These are phyloP conservation scores for Psilocybe tampanensis DNA, from an alignment of 768 basidiomycete species.

Conservation along the genomic window DNA sequence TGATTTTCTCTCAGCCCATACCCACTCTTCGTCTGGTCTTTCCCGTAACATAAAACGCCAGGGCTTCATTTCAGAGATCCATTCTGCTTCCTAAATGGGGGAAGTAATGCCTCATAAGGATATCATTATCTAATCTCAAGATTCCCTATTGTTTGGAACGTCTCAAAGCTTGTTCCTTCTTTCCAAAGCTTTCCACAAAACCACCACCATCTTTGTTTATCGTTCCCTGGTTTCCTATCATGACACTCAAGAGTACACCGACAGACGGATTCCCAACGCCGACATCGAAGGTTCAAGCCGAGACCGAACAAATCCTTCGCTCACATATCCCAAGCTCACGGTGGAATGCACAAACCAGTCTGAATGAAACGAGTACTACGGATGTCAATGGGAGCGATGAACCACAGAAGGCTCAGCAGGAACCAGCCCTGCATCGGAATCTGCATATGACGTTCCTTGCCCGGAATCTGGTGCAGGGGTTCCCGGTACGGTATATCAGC, in stretches of 20 bases:
- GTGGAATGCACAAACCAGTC: not conserved
- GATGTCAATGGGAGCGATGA: not conserved
- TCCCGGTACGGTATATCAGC: conserved; percentile 76
- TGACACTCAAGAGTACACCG: conserved; percentile 30
- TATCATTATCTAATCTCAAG: no score
- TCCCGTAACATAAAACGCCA: no score
- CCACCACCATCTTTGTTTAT: no score
- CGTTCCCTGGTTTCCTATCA: no score
- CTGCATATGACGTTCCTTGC: conserved; percentile 78
- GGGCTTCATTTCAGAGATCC: not conserved
- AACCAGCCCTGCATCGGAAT: conserved; percentile 54
- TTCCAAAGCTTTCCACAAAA: no score
- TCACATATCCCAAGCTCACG: conserved; percentile 46
- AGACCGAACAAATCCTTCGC: conserved; percentile 68
- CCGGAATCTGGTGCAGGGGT: conserved; percentile 73
- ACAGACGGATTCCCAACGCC: conserved; percentile 63
- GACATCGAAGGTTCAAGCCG: conserved; percentile 63
- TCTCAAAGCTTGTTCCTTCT: no score
- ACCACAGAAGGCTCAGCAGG: not conserved
- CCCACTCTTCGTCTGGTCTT: no score
- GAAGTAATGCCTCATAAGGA: not conserved
- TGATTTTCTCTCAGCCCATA: no score
- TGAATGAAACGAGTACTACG: not conserved
- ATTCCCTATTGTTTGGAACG: no score
- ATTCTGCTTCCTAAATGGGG: not conserved